Conservation (phyloP, 2,329 filamentous ascomycete genomes). For the Colletotrichum musicola region DNA sequence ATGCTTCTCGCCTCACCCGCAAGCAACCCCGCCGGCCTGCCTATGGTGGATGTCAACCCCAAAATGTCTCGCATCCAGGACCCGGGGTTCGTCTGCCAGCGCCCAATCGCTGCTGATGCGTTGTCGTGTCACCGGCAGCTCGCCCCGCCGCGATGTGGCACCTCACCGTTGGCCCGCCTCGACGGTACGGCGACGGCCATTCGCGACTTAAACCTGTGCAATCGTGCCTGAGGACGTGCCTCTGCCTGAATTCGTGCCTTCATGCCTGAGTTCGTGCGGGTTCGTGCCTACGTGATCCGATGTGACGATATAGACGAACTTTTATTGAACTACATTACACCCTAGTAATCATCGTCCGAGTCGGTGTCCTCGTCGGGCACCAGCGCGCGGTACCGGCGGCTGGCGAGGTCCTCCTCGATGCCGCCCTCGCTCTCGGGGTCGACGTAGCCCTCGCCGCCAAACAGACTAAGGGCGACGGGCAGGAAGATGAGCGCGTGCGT, state of each 20-base stretch:
- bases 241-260: background rate
- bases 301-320: background rate
- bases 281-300: background rate
- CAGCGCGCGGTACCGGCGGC: constrained; percentile 81
- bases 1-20: background rate
- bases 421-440: constrained; percentile 90
- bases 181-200: background rate
- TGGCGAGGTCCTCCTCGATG: constrained; percentile 88
- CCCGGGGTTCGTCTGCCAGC: background rate
- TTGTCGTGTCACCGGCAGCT: constrained; percentile 17
- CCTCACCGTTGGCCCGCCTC: constrained; percentile 28
- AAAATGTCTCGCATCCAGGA: too few species aligned
- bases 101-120: constrained; percentile 22
- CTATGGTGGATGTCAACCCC: too few species aligned
- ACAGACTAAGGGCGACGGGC: constrained; percentile 87
- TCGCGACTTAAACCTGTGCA: constrained; percentile 1
- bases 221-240: background rate
- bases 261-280: background rate
- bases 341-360: constrained; percentile 74
- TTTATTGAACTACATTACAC: constrained; percentile 23
- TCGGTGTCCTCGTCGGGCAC: constrained; percentile 81
- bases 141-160: constrained; percentile 33
- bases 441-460: constrained; percentile 88
- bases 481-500: constrained; percentile 91
- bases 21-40: background rate